Conservation (phyloP, 257 asterid genomes). For the Nicotiana otophora region DNA sequence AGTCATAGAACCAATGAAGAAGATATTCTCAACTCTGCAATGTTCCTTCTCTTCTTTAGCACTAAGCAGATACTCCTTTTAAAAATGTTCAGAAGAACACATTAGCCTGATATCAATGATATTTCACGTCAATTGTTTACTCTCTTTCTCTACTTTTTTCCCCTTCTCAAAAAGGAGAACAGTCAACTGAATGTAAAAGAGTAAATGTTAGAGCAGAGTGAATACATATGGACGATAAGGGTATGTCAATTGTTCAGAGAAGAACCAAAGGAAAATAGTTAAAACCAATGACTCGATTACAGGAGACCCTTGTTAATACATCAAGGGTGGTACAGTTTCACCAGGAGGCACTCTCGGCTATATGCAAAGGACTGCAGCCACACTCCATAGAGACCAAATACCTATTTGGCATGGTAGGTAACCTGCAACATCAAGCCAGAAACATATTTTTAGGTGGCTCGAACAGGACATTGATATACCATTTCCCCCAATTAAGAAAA, state of each 20-base stretch:
- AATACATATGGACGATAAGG: neutral
- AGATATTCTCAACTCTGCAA: neutral
- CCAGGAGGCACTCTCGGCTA: neutral
- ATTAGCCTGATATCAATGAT: neutral
- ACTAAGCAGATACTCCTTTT: neutral
- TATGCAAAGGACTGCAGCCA: neutral
- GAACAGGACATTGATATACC: neutral
- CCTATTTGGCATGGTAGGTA: neutral
- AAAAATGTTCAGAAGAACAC: neutral
- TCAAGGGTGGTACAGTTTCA: neutral
- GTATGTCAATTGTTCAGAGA: neutral
- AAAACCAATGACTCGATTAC: neutral
- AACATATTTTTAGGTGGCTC: neutral
- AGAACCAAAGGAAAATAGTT: neutral
- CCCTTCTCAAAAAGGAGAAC: neutral
- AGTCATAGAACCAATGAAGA: neutral
- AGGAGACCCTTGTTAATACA: neutral
- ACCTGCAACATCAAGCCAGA: constrained; percentile 2
- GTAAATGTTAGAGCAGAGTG: neutral
- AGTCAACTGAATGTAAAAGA: neutral
- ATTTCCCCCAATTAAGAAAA: neutral
- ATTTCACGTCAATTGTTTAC: neutral
- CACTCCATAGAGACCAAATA: neutral
- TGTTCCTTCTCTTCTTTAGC: neutral
- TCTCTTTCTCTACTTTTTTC: neutral